A percentile compares a stretch with the other conserved stretches of the same genome.
These are phyloP conservation scores for Mrakia blollopis DNA, from an alignment of 768 basidiomycete species.

Conservation along the genomic window DNA sequence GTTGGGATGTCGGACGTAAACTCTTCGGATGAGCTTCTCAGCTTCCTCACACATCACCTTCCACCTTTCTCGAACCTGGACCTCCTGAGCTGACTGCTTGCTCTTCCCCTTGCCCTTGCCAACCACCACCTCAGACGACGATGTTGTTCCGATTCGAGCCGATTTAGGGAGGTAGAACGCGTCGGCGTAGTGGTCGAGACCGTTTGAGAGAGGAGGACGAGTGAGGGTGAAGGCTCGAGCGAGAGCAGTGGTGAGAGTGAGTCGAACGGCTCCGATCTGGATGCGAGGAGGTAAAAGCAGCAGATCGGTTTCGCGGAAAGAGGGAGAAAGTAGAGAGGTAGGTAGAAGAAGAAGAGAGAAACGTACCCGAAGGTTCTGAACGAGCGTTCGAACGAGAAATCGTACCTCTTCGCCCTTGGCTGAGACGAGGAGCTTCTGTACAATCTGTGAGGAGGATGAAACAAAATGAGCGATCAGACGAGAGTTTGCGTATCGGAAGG, in stretches of 20 bases:
- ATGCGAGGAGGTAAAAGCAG: no score
- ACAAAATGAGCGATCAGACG: neutral
- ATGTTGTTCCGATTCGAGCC: neutral
- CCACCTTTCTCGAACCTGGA: constrained; percentile 37
- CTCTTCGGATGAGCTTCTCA: constrained; percentile 54
- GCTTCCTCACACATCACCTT: constrained; percentile 41
- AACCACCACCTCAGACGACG: neutral
- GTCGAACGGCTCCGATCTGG: constrained; percentile 78
- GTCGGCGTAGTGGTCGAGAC: neutral
- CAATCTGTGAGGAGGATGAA: constrained; percentile 45
- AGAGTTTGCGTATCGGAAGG: no score
- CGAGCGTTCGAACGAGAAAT: constrained; percentile 57
- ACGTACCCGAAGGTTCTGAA: constrained; percentile 41
- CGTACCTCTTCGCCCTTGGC: constrained; percentile 83
- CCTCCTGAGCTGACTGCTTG: constrained; percentile 27
- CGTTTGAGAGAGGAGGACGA: constrained; percentile 41
- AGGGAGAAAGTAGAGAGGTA: constrained; percentile 56
- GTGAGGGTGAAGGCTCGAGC: constrained; percentile 71
- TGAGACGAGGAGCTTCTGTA: constrained; percentile 74
- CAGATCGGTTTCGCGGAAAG: neutral
- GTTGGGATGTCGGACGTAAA: constrained; percentile 73
- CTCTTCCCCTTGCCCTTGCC: constrained; percentile 15
- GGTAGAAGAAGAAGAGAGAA: constrained; percentile 46
- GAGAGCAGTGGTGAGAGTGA: constrained; percentile 72
- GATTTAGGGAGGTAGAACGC: neutral